A percentile compares a stretch with the other conserved stretches of the same genome.
Evolutionary conservation across 768 basidiomycete species (phyloP).

Genomic region (Mrakia blollopis): DNA sequence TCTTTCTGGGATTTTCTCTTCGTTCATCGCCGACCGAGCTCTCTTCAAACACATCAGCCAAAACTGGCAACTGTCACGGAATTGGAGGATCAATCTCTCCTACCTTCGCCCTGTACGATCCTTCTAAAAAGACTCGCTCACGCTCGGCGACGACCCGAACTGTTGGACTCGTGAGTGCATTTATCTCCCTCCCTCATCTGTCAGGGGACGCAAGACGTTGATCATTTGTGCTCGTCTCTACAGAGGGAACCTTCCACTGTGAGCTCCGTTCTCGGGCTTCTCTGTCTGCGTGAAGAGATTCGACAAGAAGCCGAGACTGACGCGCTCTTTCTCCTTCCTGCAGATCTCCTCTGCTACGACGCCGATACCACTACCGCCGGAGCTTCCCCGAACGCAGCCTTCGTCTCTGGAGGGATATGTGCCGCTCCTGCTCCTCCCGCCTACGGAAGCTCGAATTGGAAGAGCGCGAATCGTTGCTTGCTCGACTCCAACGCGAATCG

Average conservation of each 20-base stretch:
- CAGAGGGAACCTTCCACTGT: background rate
- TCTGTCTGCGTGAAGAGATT: too few species aligned
- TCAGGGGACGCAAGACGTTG: too few species aligned
- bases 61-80: constrained; percentile 15
- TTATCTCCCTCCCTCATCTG: background rate
- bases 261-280: background rate
- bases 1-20: too few species aligned
- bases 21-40: background rate
- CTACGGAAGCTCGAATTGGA: background rate
- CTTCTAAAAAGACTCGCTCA: background rate
- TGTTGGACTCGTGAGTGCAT: background rate
- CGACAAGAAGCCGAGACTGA: background rate
- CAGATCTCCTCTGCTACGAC: constrained; percentile 6
- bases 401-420: constrained; percentile 6
- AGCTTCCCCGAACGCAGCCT: background rate
- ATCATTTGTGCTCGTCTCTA: too few species aligned
- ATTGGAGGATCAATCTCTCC: constrained; percentile 1
- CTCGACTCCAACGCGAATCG: constrained; percentile 1
- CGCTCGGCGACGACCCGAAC: background rate
- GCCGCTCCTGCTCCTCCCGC: background rate
- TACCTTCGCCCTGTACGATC: constrained; percentile 18
- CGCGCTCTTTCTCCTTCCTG: background rate
- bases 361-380: background rate
- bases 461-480: background rate
- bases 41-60: background rate